These are phyloP conservation scores for Parastagonospora avenae DNA, from an alignment of 2,329 filamentous ascomycete genomes.

Conservation along the genomic window DNA sequence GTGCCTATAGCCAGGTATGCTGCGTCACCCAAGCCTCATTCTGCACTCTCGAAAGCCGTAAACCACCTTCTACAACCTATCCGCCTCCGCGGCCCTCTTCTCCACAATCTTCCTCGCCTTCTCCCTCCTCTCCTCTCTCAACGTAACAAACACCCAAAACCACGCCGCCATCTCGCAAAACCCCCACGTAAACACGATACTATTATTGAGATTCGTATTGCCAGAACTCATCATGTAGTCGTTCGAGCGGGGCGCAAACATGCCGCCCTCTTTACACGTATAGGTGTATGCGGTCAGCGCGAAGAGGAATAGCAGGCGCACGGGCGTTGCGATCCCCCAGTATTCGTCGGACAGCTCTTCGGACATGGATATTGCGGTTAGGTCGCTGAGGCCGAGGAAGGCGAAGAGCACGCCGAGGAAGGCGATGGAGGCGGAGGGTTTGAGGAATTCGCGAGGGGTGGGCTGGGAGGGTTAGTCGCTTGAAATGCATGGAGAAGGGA, in stretches of 20 bases:
- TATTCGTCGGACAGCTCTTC: constrained; percentile 52
- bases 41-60: neutral
- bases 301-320: constrained; percentile 70
- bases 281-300: constrained; percentile 68
- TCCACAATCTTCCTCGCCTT: constrained; percentile 35
- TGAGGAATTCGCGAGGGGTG: constrained; percentile 69
- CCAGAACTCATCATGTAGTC: constrained; percentile 41
- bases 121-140: constrained; percentile 45
- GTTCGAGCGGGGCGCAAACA: constrained; percentile 41
- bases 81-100: constrained; percentile 38
- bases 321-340: constrained; percentile 61
- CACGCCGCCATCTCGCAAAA: constrained; percentile 84
- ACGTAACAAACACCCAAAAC: constrained; percentile 70
- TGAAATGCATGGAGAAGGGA: neutral
- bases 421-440: constrained; percentile 69
- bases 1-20: too few relatives aligned
- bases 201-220: constrained; percentile 74
- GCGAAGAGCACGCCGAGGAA: constrained; percentile 72
- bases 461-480: constrained; percentile 54
- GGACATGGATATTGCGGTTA: constrained; percentile 53
- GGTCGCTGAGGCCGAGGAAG: constrained; percentile 58
- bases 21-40: too few relatives aligned
- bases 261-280: constrained; percentile 61
- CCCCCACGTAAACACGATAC: constrained; percentile 81
- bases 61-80: constrained; percentile 16